phyloP scores from a whole-genome alignment of 202 grass and related monocot species.

The Panicum hallii region DNA sequence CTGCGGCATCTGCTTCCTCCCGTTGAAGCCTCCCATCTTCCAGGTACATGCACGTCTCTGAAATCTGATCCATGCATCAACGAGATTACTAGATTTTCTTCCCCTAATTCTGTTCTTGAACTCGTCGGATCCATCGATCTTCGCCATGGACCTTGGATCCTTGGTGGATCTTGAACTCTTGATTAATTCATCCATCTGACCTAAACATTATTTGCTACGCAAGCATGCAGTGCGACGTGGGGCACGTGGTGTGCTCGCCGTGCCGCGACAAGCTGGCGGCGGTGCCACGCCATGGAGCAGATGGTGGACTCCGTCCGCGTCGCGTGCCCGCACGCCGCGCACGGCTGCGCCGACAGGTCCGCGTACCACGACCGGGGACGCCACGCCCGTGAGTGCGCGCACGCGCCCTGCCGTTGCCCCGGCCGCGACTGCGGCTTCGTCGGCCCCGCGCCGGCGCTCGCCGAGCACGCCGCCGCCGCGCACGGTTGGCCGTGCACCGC shows the following conservation, averaged over 20 bases:
- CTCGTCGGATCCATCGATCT: not conserved
- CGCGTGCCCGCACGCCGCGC: not conserved
- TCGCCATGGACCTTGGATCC: no score
- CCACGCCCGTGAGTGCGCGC: not conserved
- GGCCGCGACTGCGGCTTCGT: not conserved
- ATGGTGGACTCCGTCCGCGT: not conserved
- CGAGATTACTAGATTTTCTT: no score
- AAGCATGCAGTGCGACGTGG: constrained; percentile 1
- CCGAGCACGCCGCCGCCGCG: not conserved
- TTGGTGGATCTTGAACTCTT: not conserved
- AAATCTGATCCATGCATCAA: not conserved
- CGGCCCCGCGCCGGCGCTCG: not conserved
- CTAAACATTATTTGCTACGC: not conserved
- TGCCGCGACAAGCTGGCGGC: constrained; percentile 18
- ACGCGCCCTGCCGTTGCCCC: constrained; percentile 16
- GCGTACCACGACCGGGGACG: not conserved
- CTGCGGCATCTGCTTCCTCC: constrained; percentile 41
- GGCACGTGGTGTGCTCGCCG: constrained; percentile 38
- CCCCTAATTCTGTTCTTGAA: not conserved
- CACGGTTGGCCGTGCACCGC: constrained; percentile 19
- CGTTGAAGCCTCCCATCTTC: constrained; percentile 17
- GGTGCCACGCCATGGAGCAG: constrained; percentile 39
- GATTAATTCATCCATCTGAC: not conserved
- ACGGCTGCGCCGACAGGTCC: constrained; percentile 7
- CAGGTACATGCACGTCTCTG: not conserved